Base-by-base conservation (phyloP, 305 asterid species). In the Rubia occidens region DNA sequence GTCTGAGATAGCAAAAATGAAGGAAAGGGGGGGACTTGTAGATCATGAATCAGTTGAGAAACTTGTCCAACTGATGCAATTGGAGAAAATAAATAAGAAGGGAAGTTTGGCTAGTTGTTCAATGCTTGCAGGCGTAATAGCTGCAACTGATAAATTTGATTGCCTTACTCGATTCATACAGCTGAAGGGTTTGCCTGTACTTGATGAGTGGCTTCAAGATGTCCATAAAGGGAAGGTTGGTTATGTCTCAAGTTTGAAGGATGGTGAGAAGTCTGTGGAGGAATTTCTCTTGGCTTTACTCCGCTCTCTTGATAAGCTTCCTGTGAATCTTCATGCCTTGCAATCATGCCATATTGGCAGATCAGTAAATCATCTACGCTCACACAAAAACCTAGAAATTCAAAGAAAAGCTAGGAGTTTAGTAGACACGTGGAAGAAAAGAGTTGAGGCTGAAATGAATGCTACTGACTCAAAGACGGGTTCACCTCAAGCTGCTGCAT, bases 121-220 rank as follows among this genome's bases (percentile, higher is more conserved):
- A 75, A 83, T 91, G 81, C 86, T 91, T 74, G 89, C 89, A 4
- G 80, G 86, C 80, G 96, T 89, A 60, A 75, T 94, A 58, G 95
- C 96, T 74, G 82, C 87, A 42, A 94, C 96, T 7, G 94, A 94
- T 60, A 91, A 82, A 72, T 78, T 79, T 70, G 97, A 94, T 61
- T 90, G 96, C 82, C 93, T 90, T n/a, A 84, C 75, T 78, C 85
- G 80, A 64, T 94, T 94, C 83, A 84, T 94, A 71, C 90, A 87
- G 77, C 87, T 85, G 60, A 85, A 80, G 77, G 99, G 97, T 53
- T 78, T 94, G 43, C 80, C 84, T 77, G 81, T 94, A 53, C 76
- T 94, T 69, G 99, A 91, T 66, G 95, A 87, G 62, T 94, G 99
- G 99, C 96, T 94, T 45, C 97, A 94, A 85, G 97, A 94, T 66